Evolutionary conservation across 1,284 basidiomycete genomes (phyloP), one percentile per base, ranked within the genome.

Genomic region (Cryptococcus sp.): DNA sequence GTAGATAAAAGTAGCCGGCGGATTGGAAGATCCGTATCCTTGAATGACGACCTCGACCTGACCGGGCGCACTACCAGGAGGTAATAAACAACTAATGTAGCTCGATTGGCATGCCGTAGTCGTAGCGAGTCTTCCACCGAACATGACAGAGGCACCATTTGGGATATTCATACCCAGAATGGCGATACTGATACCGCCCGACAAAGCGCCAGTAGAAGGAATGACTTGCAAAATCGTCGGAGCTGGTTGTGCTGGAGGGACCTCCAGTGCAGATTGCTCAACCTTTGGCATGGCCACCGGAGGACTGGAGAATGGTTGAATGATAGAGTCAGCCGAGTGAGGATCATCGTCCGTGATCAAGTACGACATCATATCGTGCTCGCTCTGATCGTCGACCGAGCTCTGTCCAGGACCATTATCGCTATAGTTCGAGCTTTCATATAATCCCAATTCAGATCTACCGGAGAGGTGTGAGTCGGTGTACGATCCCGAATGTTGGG

Each of bases 161-260:
- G 71, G 63, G 77, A 99, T 98, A 69, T 91, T 87, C 42, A 86
- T 82, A 7, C 96, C 96, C 2, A 97, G 82, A 4, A 98, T 80
- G 0, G 96, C 98, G 21, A 99, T 88, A 71, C 96, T 91, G 59
- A 91, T 91, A 1, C 96, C 96, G 28, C 94, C 94, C 48, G 86
- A 84, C 16, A 88, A 90, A 7, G 94, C 93, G 7, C 96, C 94
- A 62, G 87, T 85, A 48, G 85, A 85, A 0, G 94, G 96, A 53
- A 99, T 91, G 45, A 96, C 82, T 46, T 76, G 74, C 5, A 70
- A 74, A 50, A 80, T 78, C 18, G 63, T 59, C 5, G 78, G 75
- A 45, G 41, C 21, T 21, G 41, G 41, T 21, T 43, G 41, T 7
- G 37, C 7, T 4, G 16, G 37, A 40, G 37, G 7, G 37, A 40